A percentile compares a stretch with the other conserved stretches of the same genome.
phyloP scores from a whole-genome alignment of 1,284 basidiomycete genomes.

The Amylostereum chailletii region DNA sequence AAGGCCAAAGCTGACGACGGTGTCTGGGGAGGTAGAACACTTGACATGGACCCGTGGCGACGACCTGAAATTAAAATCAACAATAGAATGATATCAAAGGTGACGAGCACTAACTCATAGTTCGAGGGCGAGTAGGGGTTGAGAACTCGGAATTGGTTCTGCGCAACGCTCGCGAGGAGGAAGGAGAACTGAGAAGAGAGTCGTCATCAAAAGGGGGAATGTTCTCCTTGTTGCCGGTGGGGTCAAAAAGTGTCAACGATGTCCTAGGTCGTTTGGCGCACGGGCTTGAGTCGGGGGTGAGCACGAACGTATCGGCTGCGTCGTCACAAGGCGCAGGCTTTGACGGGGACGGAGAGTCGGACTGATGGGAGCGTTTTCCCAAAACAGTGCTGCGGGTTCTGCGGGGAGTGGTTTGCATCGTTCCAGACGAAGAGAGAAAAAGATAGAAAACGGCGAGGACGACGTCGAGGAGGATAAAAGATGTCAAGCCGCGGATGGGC shows the following conservation, averaged over 20 bases:
- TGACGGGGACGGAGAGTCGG: slow-evolving; percentile 15
- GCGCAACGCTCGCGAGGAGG: slow-evolving; percentile 32
- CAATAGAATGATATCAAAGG: slow-evolving; percentile 7
- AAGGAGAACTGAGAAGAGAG: slow-evolving; percentile 24
- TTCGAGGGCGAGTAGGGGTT: slow-evolving; percentile 27
- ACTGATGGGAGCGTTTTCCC: slow-evolving; percentile 47
- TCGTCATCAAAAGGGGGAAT: slow-evolving; percentile 48
- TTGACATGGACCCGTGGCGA: slow-evolving; percentile 40
- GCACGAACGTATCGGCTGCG: slow-evolving; percentile 18
- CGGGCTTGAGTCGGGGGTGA: slow-evolving; percentile 56
- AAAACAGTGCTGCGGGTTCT: slow-evolving; percentile 39
- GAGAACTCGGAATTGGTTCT: slow-evolving; percentile 38
- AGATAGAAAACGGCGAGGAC: too few relatives aligned
- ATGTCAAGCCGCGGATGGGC: too few relatives aligned
- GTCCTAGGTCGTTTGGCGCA: slow-evolving; percentile 53
- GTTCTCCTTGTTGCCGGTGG: slow-evolving; percentile 66
- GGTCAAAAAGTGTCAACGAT: slow-evolving; percentile 35
- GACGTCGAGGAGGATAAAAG: too few relatives aligned
- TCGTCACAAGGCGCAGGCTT: slow-evolving; percentile 6
- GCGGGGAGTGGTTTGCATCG: slow-evolving; percentile 16
- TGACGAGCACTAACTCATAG: slow-evolving; percentile 16
- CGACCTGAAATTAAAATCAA: slow-evolving; percentile 20
- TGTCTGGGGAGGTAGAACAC: slow-evolving; percentile 25
- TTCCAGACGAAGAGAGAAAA: too few relatives aligned
- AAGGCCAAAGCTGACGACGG: slow-evolving; percentile 31